Percentiles rank a stretch among this genome's conserved stretches.
These are phyloP conservation scores for Apiotrichum veenhuisii DNA, from an alignment of 1,284 basidiomycete genomes.

Conservation along the genomic window DNA sequence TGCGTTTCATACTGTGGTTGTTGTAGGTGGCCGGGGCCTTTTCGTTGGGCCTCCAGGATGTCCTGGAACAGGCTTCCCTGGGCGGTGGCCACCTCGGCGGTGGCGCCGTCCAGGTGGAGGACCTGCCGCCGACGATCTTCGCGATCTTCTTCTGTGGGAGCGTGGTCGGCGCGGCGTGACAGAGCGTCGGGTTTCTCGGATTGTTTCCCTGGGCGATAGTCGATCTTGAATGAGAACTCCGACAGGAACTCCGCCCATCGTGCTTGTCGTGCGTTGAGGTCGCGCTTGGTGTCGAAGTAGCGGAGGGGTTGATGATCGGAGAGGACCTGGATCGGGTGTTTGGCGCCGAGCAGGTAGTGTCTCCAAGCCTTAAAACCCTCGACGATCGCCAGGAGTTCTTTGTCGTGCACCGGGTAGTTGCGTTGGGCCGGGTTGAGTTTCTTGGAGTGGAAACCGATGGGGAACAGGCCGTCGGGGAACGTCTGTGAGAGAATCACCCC, in stretches of 20 bases:
- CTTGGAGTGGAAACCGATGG: conserved; percentile 46
- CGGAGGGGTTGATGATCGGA: conserved; percentile 55
- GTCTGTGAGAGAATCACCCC: conserved; percentile 37
- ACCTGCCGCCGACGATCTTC: not conserved
- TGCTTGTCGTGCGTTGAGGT: conserved; percentile 50
- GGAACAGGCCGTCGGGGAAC: conserved; percentile 37
- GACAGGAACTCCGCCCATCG: conserved; percentile 48
- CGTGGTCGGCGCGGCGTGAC: conserved; percentile 10
- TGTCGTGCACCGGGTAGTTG: conserved; percentile 56
- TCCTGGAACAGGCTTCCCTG: too few relatives aligned
- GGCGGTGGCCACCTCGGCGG: too few relatives aligned
- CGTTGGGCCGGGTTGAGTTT: conserved; percentile 43
- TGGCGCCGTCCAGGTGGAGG: too few relatives aligned
- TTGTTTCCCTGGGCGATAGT: conserved; percentile 46
- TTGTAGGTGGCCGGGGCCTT: too few relatives aligned
- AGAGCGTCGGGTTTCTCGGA: conserved; percentile 49
- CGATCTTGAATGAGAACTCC: conserved; percentile 47
- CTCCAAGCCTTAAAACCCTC: conserved; percentile 48
- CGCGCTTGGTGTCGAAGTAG: conserved; percentile 48
- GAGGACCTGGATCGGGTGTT: conserved; percentile 37
- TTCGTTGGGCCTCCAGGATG: too few relatives aligned
- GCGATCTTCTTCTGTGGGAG: conserved; percentile 16
- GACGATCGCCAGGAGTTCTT: conserved; percentile 55
- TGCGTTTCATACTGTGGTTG: too few relatives aligned
- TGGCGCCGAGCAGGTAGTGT: conserved; percentile 45